Evolutionary conservation across 176 grass and related monocot species (phyloP).

Genomic region (Avena atlantica): DNA sequence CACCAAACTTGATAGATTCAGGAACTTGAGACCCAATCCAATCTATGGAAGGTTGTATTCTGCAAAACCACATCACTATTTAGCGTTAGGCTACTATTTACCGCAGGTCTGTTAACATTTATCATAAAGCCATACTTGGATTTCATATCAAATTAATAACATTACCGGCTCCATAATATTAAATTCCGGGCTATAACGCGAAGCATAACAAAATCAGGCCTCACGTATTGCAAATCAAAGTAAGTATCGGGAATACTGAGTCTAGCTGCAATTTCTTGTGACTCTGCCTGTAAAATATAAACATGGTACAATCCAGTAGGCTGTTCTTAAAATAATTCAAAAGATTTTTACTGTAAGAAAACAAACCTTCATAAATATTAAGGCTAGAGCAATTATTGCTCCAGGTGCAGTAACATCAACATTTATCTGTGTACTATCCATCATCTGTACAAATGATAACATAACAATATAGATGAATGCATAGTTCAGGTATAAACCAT

Average conservation of each 20-base stretch:
- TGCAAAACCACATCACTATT: constrained; percentile 41
- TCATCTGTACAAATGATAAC: constrained; percentile 62
- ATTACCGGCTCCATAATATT: constrained; percentile 94
- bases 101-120: background rate
- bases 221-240: constrained; percentile 94
- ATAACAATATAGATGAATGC: constrained; percentile 36
- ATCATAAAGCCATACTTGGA: constrained; percentile 14
- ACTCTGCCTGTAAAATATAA: constrained; percentile 73
- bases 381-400: constrained; percentile 91
- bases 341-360: constrained; percentile 11
- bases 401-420: constrained; percentile 97
- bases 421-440: constrained; percentile 90
- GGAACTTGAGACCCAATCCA: constrained; percentile 93
- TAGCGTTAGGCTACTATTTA: constrained; percentile 28
- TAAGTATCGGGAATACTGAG: constrained; percentile 72
- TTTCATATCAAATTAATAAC: constrained; percentile 26
- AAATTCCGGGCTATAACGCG: constrained; percentile 86
- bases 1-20: constrained; percentile 70
- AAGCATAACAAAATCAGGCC: constrained; percentile 98
- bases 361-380: constrained; percentile 89
- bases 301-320: constrained; percentile 32
- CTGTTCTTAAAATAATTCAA: constrained; percentile 17
- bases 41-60: constrained; percentile 76
- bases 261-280: constrained; percentile 81
- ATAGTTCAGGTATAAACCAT: constrained; percentile 20